A percentile compares a stretch with the other conserved stretches of the same genome.
phyloP scores from a whole-genome alignment of 176 grass and related monocot species.

The Tillandsia leiboldiana region DNA sequence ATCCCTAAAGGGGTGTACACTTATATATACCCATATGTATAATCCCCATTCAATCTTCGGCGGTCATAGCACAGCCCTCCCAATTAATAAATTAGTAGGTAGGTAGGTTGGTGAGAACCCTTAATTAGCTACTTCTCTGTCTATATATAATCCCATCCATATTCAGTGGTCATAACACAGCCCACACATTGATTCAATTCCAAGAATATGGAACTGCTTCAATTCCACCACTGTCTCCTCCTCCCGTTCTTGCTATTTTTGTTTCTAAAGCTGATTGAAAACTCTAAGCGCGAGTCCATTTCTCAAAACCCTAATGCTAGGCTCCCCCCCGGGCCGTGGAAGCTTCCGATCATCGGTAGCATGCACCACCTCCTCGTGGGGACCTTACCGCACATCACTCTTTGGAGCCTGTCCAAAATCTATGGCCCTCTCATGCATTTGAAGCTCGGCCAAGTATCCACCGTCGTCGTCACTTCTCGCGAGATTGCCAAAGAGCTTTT shows the following conservation, averaged over 20 bases:
- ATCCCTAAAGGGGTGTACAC: too few relatives aligned
- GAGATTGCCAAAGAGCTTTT: not conserved
- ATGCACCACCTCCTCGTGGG: not conserved
- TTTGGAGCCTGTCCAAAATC: not conserved
- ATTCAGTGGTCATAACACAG: too few relatives aligned
- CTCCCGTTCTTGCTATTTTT: not conserved
- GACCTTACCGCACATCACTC: not conserved
- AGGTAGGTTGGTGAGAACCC: too few relatives aligned
- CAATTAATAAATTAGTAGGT: too few relatives aligned
- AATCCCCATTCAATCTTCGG: too few relatives aligned
- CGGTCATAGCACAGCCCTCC: too few relatives aligned
- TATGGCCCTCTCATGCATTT: conserved; percentile 1
- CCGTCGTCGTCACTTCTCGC: not conserved
- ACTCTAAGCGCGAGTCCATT: not conserved
- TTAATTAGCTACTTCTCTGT: too few relatives aligned
- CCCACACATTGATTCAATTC: too few relatives aligned
- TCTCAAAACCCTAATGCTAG: not conserved
- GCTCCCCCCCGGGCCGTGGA: not conserved
- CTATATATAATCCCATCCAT: too few relatives aligned
- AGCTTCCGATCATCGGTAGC: conserved; percentile 4
- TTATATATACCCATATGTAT: too few relatives aligned
- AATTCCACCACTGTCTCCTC: too few relatives aligned
- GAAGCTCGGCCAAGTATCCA: conserved; percentile 2
- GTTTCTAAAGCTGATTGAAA: not conserved
- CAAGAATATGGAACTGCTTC: too few relatives aligned